Percentiles rank a stretch among this genome's conserved stretches.
Evolutionary conservation across 164 flowering plant species (phyloP).

Genomic region (Warburgia ugandensis): DNA sequence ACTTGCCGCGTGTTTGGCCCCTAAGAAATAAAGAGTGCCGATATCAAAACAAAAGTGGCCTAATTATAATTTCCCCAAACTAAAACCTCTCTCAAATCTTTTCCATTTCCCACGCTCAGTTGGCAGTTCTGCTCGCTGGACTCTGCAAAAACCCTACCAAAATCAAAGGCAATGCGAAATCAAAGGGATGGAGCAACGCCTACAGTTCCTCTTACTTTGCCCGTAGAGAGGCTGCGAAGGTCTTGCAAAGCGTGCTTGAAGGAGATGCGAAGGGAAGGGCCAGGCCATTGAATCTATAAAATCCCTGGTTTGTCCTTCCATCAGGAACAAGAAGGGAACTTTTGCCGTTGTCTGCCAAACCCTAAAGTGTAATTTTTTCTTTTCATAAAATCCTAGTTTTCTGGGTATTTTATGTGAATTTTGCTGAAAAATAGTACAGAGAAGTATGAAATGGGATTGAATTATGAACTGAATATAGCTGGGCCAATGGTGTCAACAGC

Average conservation of each 20-base stretch:
- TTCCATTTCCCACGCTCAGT: too few species aligned
- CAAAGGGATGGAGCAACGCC: constrained; percentile 33
- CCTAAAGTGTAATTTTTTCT: constrained; percentile 47
- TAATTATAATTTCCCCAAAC: too few species aligned
- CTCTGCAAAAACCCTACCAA: too few species aligned
- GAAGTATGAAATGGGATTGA: not conserved
- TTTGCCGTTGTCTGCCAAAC: constrained; percentile 86
- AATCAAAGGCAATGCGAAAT: too few species aligned
- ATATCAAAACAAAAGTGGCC: too few species aligned
- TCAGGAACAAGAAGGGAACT: constrained; percentile 81
- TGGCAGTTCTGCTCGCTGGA: too few species aligned
- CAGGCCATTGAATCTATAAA: constrained; percentile 78
- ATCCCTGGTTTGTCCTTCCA: constrained; percentile 74
- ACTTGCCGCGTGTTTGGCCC: too few species aligned
- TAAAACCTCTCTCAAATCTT: too few species aligned
- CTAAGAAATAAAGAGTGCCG: too few species aligned
- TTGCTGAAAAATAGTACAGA: not conserved
- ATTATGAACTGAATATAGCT: too few species aligned
- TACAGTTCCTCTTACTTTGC: constrained; percentile 80
- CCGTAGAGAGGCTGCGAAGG: constrained; percentile 86
- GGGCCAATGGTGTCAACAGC: too few species aligned
- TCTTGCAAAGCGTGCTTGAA: constrained; percentile 46
- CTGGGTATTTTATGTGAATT: too few species aligned
- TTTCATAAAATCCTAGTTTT: not conserved
- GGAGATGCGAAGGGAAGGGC: constrained; percentile 80